Evolutionary conservation across 2,329 filamentous ascomycete genomes (phyloP), one percentile per base, ranked within the genome.

Genomic region (Cordyceps militaris): DNA sequence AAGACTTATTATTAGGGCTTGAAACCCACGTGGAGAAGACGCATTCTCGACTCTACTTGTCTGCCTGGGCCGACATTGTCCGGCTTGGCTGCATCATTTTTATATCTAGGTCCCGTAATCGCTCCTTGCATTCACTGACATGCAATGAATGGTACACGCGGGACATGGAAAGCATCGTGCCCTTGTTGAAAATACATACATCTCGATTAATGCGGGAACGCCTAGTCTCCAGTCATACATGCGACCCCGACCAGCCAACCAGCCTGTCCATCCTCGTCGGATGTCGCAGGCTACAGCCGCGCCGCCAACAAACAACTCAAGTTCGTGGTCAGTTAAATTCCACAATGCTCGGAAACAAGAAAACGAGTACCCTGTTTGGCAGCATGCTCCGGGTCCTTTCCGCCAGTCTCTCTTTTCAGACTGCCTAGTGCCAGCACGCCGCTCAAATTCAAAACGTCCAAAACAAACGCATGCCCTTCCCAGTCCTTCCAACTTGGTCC

Each of bases 141-240:
- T 42, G 24, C 24, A 30, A 19, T 36, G 13, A 24, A 26, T 28
- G 14, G 34, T 38, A 16, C 28, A 3, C 30, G 32, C 48, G 48
- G 21, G 19, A 38, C 24, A 24, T 50, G 24, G 24, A 24, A 38
- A 50, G 48, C 21, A 50, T n/a, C 40, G 19, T 34, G 44, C 32
- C 38, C 28, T 43, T 47, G n/a, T 58, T 50, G 43, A 28, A 59
- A 69, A 65, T 66, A 66, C 57, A 55, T 47, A 55, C 3, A 68
- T 69, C 62, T 76, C 69, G 69, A 77, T 77, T 76, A 76, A 69
- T 74, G 66, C 71, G 70, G 65, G 69, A 77, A 76, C 74, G 73
- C 74, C 71, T 67, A 66, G 68, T 71, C 68, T 69, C 70, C 74
- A 70, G 72, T 74, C 73, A 75, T 76, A 78, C 72, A 76, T 73